These are phyloP conservation scores for Telopea speciosissima DNA, from an alignment of 177 flowering plant species.

Conservation along the genomic window DNA sequence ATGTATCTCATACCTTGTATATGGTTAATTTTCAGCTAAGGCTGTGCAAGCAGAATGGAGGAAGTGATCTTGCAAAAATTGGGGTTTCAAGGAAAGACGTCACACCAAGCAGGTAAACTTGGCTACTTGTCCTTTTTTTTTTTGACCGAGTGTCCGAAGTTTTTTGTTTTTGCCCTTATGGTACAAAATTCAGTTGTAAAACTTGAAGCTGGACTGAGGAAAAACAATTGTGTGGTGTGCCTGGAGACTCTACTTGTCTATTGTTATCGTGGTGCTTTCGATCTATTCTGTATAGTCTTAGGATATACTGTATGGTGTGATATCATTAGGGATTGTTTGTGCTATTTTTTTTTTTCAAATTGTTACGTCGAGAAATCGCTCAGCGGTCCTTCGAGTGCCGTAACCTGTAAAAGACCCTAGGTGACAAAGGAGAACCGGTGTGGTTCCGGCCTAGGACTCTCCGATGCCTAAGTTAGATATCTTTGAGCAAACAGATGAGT, in stretches of 20 bases:
- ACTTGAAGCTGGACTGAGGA: conserved; percentile 13
- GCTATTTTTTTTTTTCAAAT: not conserved
- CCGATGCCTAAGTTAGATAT: too few species aligned
- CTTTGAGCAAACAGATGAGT: too few species aligned
- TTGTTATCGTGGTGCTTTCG: conserved; percentile 8
- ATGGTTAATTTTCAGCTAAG: conserved; percentile 23
- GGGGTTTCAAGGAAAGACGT: not conserved
- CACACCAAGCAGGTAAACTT: not conserved
- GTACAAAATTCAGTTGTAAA: too few species aligned
- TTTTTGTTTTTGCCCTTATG: not conserved
- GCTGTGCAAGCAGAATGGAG: conserved; percentile 41
- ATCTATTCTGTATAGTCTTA: conserved; percentile 21
- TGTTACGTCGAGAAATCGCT: too few species aligned
- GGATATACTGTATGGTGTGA: conserved; percentile 12
- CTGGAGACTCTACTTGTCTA: conserved; percentile 6
- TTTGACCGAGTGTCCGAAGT: conserved; percentile 14
- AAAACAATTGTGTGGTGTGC: conserved; percentile 17
- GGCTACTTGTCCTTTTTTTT: too few species aligned
- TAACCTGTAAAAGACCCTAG: too few species aligned
- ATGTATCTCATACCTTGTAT: not conserved
- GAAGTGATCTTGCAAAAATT: conserved; percentile 21
- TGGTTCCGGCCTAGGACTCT: too few species aligned
- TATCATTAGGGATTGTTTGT: not conserved
- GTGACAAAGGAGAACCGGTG: too few species aligned
- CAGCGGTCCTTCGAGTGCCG: too few species aligned